A percentile compares a stretch with the other conserved stretches of the same genome.
These are phyloP conservation scores for Lepraria neglecta DNA, from an alignment of 495 filamentous ascomycete genomes.

Conservation along the genomic window DNA sequence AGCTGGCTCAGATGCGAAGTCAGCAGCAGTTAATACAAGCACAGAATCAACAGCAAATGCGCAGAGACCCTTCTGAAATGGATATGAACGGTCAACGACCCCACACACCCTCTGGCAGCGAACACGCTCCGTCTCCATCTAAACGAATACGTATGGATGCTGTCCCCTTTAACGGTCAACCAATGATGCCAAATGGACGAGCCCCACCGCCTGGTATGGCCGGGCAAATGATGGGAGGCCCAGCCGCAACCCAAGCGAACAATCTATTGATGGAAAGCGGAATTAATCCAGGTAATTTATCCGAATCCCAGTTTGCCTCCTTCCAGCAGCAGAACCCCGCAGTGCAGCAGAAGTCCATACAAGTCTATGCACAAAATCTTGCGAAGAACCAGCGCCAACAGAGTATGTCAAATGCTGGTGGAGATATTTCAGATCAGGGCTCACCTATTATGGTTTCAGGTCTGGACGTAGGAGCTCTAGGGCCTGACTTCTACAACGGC, in stretches of 20 bases:
- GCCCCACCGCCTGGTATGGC: conserved; percentile 65
- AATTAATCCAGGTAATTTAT: conserved; percentile 66
- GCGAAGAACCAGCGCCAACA: conserved; percentile 69
- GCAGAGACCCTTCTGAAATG: conserved; percentile 77
- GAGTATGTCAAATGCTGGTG: conserved; percentile 62
- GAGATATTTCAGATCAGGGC: conserved; percentile 58
- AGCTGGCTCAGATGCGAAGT: conserved; percentile 55
- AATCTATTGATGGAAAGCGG: conserved; percentile 69
- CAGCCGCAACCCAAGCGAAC: conserved; percentile 47
- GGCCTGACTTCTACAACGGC: conserved; percentile 63
- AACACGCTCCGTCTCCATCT: conserved; percentile 85
- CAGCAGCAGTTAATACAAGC: conserved; percentile 53
- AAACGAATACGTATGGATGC: conserved; percentile 87
- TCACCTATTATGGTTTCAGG: conserved; percentile 74
- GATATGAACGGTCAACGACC: conserved; percentile 78
- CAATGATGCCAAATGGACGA: conserved; percentile 74
- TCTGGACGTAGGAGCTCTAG: conserved; percentile 52
- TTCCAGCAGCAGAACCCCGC: conserved; percentile 56
- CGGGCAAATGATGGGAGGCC: conserved; percentile 57
- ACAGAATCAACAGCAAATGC: conserved; percentile 58
- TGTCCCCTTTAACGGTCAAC: conserved; percentile 62
- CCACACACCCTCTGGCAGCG: conserved; percentile 71
- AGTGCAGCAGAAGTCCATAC: conserved; percentile 71
- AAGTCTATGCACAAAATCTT: conserved; percentile 76
- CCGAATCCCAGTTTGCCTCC: conserved; percentile 68